Percentiles rank a stretch among this genome's conserved stretches.
phyloP scores from a whole-genome alignment of 768 basidiomycete species.

The Mrakia frigida region DNA sequence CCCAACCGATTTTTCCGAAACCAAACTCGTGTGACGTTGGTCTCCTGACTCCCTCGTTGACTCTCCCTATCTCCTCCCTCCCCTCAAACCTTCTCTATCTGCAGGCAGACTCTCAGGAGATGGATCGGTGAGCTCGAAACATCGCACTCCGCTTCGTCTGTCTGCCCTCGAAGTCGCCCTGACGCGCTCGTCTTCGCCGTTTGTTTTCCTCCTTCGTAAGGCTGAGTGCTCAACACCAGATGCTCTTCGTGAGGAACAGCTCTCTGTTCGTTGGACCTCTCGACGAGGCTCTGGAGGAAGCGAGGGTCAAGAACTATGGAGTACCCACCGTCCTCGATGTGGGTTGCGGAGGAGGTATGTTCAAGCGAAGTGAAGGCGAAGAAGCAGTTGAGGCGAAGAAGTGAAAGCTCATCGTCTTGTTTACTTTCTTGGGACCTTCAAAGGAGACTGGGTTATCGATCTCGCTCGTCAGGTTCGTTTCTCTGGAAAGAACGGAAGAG shows the following conservation, averaged over 20 bases:
- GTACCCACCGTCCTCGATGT: constrained; percentile 12
- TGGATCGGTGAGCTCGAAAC: neutral
- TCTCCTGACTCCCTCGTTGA: neutral
- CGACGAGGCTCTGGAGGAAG: constrained; percentile 14
- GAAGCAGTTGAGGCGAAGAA: too few species aligned
- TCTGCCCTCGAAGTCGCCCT: neutral
- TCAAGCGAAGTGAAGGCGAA: neutral
- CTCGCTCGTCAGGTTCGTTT: constrained; percentile 9
- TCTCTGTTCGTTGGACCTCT: constrained; percentile 19
- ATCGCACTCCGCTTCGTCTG: neutral
- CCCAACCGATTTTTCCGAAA: too few species aligned
- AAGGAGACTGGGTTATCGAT: constrained; percentile 25
- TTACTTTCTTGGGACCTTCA: neutral
- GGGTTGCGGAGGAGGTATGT: constrained; percentile 18
- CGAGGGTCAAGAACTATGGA: neutral
- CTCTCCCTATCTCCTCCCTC: neutral
- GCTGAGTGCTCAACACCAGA: constrained; percentile 7
- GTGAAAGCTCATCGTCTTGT: neutral
- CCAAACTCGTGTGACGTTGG: neutral
- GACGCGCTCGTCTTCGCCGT: neutral
- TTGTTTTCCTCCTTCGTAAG: neutral
- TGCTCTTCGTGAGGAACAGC: constrained; percentile 9
- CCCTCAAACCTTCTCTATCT: neutral
- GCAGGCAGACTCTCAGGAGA: constrained; percentile 16
- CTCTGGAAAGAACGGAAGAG: too few species aligned